These are phyloP conservation scores for Boletus pseudo-olivaceus DNA, from an alignment of 768 basidiomycete genomes.

Conservation along the genomic window DNA sequence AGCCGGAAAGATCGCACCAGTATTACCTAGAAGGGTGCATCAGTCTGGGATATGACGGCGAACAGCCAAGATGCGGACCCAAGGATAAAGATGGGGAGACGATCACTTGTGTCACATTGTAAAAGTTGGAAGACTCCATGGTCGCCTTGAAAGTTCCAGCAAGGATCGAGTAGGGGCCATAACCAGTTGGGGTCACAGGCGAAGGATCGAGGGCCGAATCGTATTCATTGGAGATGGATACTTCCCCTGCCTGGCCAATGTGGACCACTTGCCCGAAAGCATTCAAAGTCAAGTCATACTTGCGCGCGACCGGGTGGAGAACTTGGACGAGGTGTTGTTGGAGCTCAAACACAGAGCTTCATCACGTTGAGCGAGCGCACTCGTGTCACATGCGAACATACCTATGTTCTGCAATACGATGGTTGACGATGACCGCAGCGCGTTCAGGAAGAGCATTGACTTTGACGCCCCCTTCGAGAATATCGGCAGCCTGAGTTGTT, in stretches of 20 bases:
- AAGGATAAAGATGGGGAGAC: conserved; percentile 11
- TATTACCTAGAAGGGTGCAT: conserved; percentile 10
- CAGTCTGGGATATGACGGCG: background rate
- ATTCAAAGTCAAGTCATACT: conserved; percentile 54
- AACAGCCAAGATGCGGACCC: conserved; percentile 4
- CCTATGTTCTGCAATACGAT: conserved; percentile 63
- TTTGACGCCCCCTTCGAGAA: background rate
- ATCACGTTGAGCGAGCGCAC: background rate
- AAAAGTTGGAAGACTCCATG: conserved; percentile 24
- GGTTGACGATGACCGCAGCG: conserved; percentile 48
- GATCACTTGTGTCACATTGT: conserved; percentile 11
- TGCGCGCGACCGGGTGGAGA: conserved; percentile 41
- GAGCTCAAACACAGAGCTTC: conserved; percentile 17
- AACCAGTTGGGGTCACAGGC: conserved; percentile 44
- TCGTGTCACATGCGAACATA: conserved; percentile 17
- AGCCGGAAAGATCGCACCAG: conserved; percentile 7
- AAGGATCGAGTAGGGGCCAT: conserved; percentile 20
- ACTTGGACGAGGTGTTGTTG: conserved; percentile 20
- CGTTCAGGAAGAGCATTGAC: background rate
- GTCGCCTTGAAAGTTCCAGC: conserved; percentile 31
- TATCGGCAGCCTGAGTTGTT: background rate
- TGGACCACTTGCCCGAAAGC: conserved; percentile 50
- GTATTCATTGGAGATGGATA: conserved; percentile 49
- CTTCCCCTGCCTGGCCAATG: conserved; percentile 38
- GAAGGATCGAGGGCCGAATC: conserved; percentile 58